Conservation (phyloP, 2,329 filamentous ascomycete species). For the Chrysoporthe cubensis region DNA sequence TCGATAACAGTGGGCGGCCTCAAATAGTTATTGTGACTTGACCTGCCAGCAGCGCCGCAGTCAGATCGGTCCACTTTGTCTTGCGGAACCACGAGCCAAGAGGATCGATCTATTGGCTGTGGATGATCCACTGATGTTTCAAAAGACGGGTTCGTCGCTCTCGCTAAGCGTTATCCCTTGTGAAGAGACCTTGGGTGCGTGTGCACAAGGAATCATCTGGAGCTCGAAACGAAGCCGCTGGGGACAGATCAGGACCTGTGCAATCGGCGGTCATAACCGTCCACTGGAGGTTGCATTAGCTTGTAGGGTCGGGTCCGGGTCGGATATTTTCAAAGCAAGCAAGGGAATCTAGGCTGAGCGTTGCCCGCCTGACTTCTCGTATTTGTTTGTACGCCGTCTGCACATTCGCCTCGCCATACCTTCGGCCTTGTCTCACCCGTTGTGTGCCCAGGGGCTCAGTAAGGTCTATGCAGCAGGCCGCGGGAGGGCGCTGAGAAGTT, state of each 20-base stretch:
- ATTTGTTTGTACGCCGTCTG: background rate
- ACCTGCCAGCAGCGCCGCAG: background rate
- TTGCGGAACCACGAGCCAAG: background rate
- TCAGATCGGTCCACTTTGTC: slow-evolving; percentile 3
- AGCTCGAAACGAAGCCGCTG: background rate
- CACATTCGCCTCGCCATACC: background rate
- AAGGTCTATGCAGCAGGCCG: background rate
- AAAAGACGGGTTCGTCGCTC: background rate
- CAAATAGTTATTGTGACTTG: background rate
- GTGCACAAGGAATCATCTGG: background rate
- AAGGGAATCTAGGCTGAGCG: background rate
- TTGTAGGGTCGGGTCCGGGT: background rate
- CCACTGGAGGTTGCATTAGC: background rate
- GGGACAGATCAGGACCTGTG: background rate
- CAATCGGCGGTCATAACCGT: background rate
- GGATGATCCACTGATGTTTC: slow-evolving; percentile 10
- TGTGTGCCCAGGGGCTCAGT: background rate
- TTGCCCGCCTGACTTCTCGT: background rate
- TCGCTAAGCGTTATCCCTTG: background rate
- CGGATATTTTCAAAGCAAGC: background rate
- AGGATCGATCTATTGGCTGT: background rate
- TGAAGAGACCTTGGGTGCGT: background rate
- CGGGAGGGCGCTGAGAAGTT: background rate
- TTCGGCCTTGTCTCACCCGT: background rate
- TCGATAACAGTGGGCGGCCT: background rate